Evolutionary conservation across 441 rosid species (phyloP).

Genomic region (Eruca vesicaria): DNA sequence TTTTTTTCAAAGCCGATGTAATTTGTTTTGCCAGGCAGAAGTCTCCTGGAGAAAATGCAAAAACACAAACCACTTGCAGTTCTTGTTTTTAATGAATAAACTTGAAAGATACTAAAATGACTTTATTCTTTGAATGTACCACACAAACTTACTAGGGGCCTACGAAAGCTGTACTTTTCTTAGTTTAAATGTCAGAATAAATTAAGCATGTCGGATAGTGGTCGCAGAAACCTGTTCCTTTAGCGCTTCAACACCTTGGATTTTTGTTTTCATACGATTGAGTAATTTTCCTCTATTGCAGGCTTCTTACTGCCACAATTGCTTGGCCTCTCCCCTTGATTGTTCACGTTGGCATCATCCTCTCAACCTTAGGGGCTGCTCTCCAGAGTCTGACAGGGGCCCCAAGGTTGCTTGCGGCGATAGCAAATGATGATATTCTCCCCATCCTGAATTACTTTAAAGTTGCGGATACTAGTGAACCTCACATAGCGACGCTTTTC

Average conservation of each 20-base stretch:
- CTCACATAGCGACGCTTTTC: constrained; percentile 86
- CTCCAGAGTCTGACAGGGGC: constrained; percentile 99
- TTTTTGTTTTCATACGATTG: background rate
- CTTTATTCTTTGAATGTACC: constrained; percentile 5
- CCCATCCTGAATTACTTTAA: constrained; percentile 95
- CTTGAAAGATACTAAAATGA: background rate
- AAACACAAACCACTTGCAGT: background rate
- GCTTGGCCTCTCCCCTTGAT: constrained; percentile 97
- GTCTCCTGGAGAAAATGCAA: constrained; percentile 15
- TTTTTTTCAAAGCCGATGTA: background rate
- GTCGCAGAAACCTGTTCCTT: constrained; percentile 6
- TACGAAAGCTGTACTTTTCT: constrained; percentile 4
- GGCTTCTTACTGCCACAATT: constrained; percentile 93
- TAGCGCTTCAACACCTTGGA: constrained; percentile 9
- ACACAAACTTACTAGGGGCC: background rate
- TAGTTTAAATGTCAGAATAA: constrained; percentile 7
- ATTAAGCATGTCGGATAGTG: constrained; percentile 4
- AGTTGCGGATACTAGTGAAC: constrained; percentile 88
- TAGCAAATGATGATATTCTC: constrained; percentile 98
- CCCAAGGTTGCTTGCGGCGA: constrained; percentile 95
- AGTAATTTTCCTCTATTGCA: constrained; percentile 39
- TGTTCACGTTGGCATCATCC: constrained; percentile 87
- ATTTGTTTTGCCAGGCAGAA: constrained; percentile 10
- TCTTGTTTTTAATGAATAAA: constrained; percentile 18
- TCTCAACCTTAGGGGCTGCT: constrained; percentile 98